Base-by-base conservation (phyloP, 1,139 yeast species). In the Yamadazyma atmosphaerica region DNA sequence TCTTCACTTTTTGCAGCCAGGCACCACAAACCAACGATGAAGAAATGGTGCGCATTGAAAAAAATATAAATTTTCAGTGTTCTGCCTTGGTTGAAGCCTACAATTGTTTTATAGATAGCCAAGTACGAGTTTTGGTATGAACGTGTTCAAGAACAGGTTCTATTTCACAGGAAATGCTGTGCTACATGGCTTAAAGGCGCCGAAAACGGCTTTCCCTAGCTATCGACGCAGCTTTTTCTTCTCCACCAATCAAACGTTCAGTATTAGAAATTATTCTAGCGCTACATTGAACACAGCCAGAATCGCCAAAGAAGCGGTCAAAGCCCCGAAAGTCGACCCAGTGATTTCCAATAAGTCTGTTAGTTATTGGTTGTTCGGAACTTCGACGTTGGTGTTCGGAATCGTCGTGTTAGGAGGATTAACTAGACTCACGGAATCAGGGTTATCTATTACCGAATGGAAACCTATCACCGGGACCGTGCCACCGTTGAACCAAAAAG, bases 391-490 rank as follows among this genome's bases (percentile, higher is more conserved):
- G 21, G 96, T 94, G 2, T 92, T 92, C 61, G 96, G 96, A 32
- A 94, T 94, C 44, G 98, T 92, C 12, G 84, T 94, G n/a, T 72
- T 94, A 4, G 99, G 98, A 36, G 99, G 99, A 0, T 73, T 94
- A 37, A 94, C 98, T 0, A 76, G 99, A 53, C 72, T 94, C 35
- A 94, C 98, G 0, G 98, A 94, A 58, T 86, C 96, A 2, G 99
- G 98, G 0, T 71, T 94, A 35, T 86, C 96, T 34, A 94, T 94
- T 57, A 92, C 98, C 1, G 98, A 94, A 61, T 94, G 99, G 99
- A 87, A 83, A 59, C 99, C 99, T 1, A 90, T 94, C 23, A 89
- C 98, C 0, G 99, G 99, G 30, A 68, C 95, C 3, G 61, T 94
- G 14, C 98, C 98, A 4, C 98, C 98, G 1, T 57, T 86, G 55